Evolutionary conservation across 768 basidiomycete species (phyloP), one percentile per base, ranked within the genome.

Genomic region (Sarcodon sp.): DNA sequence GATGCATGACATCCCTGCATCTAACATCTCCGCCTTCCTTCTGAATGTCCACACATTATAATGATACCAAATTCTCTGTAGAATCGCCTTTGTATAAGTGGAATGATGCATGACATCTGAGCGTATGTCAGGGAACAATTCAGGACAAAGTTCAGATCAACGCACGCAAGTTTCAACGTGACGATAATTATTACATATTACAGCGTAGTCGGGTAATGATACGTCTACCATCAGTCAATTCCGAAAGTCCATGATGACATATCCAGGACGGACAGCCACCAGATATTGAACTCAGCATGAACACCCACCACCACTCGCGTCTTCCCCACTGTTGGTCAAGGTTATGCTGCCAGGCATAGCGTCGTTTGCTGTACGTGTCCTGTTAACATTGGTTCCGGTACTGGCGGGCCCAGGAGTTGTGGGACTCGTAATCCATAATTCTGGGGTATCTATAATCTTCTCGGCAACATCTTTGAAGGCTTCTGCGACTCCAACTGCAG

Each of bases 401-500:
- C 43, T 35, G 34, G 49, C 44, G 33, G 43, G 31, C 41, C 59
- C 56, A 0, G 57, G 55, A 48, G 55, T 58, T 33, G 54, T 62
- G 32, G 52, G 46, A 12, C 55, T 49, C 11, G 63, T 54, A 21
- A 76, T 73, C 87, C 87, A 91, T 44, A 93, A 65, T 61, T 81
- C 83, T 0, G 88, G 87, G 0, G 85, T 88, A 35, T 87, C 86
- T 46, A 93, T 55, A 51, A 94, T 93, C 65, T 75, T 73, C 59
- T 76, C 73, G 16, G 96, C 91, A 6, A 94, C 77, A 47, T 86
- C 82, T 38, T 72, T 66, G 57, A 84, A 84, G 2, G 83, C 79
- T 41, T 89, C 87, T 32, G 70, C 72, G 6, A 97, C 92, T 12
- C 85, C 83, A 0, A 87, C 70, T 7, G 83, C 77, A 0, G 89